Evolutionary conservation across 768 basidiomycete genomes (phyloP).

Genomic region (Boletellus ananas): DNA sequence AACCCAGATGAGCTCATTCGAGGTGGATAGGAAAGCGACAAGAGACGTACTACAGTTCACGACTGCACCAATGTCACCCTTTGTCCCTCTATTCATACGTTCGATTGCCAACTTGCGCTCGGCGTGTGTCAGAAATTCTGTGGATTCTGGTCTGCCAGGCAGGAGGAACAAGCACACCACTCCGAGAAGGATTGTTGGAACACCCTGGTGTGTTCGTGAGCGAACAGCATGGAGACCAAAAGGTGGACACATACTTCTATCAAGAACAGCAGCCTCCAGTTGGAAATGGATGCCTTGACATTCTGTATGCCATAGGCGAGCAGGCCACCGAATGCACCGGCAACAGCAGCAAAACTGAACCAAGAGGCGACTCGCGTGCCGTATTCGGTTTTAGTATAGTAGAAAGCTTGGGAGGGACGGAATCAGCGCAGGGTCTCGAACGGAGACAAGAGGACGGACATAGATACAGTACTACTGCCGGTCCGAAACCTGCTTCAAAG

Average conservation of each 20-base stretch:
- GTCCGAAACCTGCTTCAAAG: slow-evolving; percentile 35
- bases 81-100: slow-evolving; percentile 39
- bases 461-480: slow-evolving; percentile 31
- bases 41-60: slow-evolving; percentile 36
- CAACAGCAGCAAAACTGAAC: slow-evolving; percentile 55
- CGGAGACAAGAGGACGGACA: slow-evolving; percentile 12
- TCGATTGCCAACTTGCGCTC: slow-evolving; percentile 33
- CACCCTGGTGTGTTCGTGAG: slow-evolving; percentile 41
- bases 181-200: slow-evolving; percentile 41
- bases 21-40: not conserved
- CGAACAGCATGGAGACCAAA: not conserved
- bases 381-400: slow-evolving; percentile 46
- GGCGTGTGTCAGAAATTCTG: slow-evolving; percentile 29
- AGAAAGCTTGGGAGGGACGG: slow-evolving; percentile 35
- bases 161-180: slow-evolving; percentile 27
- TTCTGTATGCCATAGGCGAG: slow-evolving; percentile 51
- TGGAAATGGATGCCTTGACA: slow-evolving; percentile 33
- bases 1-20: not conserved
- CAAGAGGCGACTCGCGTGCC: slow-evolving; percentile 48
- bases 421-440: slow-evolving; percentile 14
- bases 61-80: slow-evolving; percentile 40
- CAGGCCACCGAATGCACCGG: slow-evolving; percentile 55
- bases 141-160: slow-evolving; percentile 33
- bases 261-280: slow-evolving; percentile 39
- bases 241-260: slow-evolving; percentile 19